phyloP scores from a whole-genome alignment of 2,329 filamentous ascomycete species.

The Rutstroemia sydowiana region DNA sequence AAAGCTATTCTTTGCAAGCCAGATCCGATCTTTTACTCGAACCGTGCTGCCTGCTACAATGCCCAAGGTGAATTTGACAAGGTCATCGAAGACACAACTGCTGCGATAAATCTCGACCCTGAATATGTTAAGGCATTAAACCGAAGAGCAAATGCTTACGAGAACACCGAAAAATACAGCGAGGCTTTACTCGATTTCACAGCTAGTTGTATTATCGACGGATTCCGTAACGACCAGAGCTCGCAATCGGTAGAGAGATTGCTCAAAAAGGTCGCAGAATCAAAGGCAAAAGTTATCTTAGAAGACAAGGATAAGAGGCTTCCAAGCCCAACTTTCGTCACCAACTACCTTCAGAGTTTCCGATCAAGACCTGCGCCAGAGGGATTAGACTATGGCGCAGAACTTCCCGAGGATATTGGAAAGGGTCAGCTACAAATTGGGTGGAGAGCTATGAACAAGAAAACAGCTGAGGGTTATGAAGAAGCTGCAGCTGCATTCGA shows the following conservation, averaged over 20 bases:
- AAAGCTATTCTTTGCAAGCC: slow-evolving; percentile 96
- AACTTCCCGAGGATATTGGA: slow-evolving; percentile 69
- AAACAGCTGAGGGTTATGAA: slow-evolving; percentile 85
- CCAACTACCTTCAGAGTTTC: slow-evolving; percentile 99
- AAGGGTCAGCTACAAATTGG: slow-evolving; percentile 82
- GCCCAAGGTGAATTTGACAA: slow-evolving; percentile 89
- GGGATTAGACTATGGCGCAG: slow-evolving; percentile 75
- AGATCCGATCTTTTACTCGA: slow-evolving; percentile 97
- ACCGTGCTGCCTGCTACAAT: slow-evolving; percentile 95
- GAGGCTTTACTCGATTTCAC: slow-evolving; percentile 97
- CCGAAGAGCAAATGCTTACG: slow-evolving; percentile 91
- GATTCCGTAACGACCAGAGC: slow-evolving; percentile 85
- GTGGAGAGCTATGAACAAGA: slow-evolving; percentile 71
- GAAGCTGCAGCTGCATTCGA: slow-evolving; percentile 82
- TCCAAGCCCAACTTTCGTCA: slow-evolving; percentile 92
- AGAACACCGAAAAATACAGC: slow-evolving; percentile 83
- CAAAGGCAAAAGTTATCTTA: slow-evolving; percentile 86
- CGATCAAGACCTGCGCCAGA: slow-evolving; percentile 70
- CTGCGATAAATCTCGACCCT: slow-evolving; percentile 85
- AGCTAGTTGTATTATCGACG: slow-evolving; percentile 97
- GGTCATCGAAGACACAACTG: slow-evolving; percentile 94
- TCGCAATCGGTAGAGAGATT: slow-evolving; percentile 86
- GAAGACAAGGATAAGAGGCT: slow-evolving; percentile 73
- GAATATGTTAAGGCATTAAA: slow-evolving; percentile 98
- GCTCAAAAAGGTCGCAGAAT: slow-evolving; percentile 93